phyloP scores from a whole-genome alignment of 2,329 filamentous ascomycete species.

The Curvularia sp. region DNA sequence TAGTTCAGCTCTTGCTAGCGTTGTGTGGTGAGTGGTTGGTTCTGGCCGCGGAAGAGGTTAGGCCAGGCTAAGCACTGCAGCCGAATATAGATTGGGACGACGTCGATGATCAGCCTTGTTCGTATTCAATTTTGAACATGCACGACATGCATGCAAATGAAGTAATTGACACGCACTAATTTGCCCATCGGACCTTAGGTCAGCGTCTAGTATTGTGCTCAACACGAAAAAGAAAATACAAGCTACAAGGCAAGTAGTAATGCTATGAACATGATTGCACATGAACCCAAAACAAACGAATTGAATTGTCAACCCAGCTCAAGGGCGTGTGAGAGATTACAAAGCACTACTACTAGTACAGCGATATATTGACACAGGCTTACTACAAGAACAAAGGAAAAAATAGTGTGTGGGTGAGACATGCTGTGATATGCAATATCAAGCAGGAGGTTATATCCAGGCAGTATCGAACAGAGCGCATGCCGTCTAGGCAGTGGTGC shows the following conservation, averaged over 20 bases:
- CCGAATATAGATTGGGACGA: background rate
- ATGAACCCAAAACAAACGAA: background rate
- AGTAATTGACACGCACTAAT: too few species aligned
- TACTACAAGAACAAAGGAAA: constrained; percentile 11
- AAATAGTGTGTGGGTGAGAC: constrained; percentile 5
- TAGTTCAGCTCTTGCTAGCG: constrained; percentile 1
- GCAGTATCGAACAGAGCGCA: constrained; percentile 11
- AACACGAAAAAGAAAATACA: too few species aligned
- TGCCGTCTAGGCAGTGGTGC: constrained; percentile 2
- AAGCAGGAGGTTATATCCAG: constrained; percentile 12
- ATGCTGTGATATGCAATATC: constrained; percentile 13
- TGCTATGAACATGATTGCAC: too few species aligned
- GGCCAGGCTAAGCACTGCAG: background rate
- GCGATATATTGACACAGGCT: background rate
- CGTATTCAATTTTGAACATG: background rate
- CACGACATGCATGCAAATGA: too few species aligned
- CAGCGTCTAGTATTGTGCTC: too few species aligned
- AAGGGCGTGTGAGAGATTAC: constrained; percentile 12
- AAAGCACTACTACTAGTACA: constrained; percentile 15
- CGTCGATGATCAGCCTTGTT: background rate
- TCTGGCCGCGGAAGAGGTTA: background rate
- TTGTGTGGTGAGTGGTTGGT: background rate
- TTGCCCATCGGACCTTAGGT: too few species aligned
- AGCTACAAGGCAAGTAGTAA: too few species aligned
- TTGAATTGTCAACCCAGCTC: constrained; percentile 10